A percentile compares a stretch with the other conserved stretches of the same genome.
These are phyloP conservation scores for Quercus wislizeni DNA, from an alignment of 306 rosid genomes.

Conservation along the genomic window DNA sequence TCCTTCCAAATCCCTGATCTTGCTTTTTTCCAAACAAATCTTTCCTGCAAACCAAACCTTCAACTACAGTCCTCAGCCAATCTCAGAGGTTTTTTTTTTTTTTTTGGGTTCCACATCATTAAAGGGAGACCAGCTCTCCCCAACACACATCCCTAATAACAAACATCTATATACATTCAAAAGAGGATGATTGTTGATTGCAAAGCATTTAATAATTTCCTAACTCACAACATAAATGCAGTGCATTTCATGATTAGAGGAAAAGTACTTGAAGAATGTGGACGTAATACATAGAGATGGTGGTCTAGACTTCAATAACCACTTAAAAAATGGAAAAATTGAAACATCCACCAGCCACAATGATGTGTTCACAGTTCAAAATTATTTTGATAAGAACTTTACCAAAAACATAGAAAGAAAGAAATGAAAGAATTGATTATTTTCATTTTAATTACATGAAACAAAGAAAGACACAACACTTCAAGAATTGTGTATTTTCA, in stretches of 20 bases:
- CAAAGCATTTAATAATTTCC: not conserved
- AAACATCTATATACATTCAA: not conserved
- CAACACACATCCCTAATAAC: not conserved
- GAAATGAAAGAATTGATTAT: not conserved
- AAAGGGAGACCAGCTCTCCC: not conserved
- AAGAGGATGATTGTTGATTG: not conserved
- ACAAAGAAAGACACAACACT: not conserved
- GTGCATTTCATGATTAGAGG: too few species aligned
- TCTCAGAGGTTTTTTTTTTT: not conserved
- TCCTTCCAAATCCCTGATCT: too few species aligned
- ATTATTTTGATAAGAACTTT: not conserved
- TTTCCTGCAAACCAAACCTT: too few species aligned
- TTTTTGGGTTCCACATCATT: not conserved
- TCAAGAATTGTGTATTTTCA: too few species aligned
- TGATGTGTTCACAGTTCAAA: not conserved
- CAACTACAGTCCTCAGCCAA: too few species aligned
- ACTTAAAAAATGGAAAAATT: not conserved
- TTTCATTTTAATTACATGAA: not conserved
- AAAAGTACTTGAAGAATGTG: too few species aligned
- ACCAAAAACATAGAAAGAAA: not conserved
- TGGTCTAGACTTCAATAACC: too few species aligned
- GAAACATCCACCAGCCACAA: not conserved
- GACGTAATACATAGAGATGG: too few species aligned
- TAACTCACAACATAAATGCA: too few species aligned
- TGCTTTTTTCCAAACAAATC: too few species aligned